Base-by-base conservation (phyloP, 192 early-diverging fungal genomes). In the Lobosporangium transversale region DNA sequence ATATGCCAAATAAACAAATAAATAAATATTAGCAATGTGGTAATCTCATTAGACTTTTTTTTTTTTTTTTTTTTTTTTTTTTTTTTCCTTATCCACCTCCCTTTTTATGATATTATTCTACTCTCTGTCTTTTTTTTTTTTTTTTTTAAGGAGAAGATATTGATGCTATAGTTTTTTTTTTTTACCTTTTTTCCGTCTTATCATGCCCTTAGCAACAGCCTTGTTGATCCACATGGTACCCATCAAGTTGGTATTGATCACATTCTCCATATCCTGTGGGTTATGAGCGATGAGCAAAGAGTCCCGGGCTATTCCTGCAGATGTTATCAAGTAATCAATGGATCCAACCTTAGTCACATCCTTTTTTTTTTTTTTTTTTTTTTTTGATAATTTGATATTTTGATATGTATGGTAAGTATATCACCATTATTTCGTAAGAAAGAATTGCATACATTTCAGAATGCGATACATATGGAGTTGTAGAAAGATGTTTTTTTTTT, bases 231-330 rank as follows among this genome's bases (percentile, higher is more conserved):
- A 53, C 36, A 95, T 94, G 18, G 89, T 86, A 15, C 92, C 90
- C 43, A 92, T 51, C 10, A 95, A 66, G 37, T 95, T 94, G 40
- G 83, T 87, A 14, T 86, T 79, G 35, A 94, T 82, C 36, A 85
- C 84, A n/a, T 82, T 78, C 11, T 76, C 58, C 10, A 92, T 58
- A 32, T 89, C 86, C 11, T 79, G 47, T 1, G 57, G 42, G 48
- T 56, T 79, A 31, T 81, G 64, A 24, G 84, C 82, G 18, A 88
- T 33, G 20, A 89, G 53, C 33, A 92, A 55, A 2, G 81, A 67
- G 63, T 91, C 86, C 24, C 69, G 52, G 4, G 86, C 81, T 26
- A 92, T 84, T n/a, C 89, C 87, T 52, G 84, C 85, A 21, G 86
- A 86, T 64, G 86, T 84, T 8, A 86, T 67, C 37, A 85, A 63